These are phyloP conservation scores for Ballota nigra DNA, from an alignment of 257 asterid species.

Conservation along the genomic window DNA sequence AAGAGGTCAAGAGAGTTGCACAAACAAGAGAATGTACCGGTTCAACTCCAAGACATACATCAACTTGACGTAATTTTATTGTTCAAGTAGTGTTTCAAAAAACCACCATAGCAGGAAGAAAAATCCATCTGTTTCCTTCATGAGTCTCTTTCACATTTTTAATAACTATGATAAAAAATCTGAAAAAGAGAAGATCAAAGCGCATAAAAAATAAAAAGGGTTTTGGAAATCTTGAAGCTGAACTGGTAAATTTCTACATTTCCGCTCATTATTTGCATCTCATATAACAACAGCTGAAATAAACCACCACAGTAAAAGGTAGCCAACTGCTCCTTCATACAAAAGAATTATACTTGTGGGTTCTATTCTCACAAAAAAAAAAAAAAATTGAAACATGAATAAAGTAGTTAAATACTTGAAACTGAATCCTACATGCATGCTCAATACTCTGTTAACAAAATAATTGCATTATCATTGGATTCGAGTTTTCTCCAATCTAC, in stretches of 20 bases:
- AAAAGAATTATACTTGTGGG: background rate
- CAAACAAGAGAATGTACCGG: too few relatives aligned
- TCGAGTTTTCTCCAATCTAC: constrained; percentile 16
- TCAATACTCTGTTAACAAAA: background rate
- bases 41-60: background rate
- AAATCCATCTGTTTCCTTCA: background rate
- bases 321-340: background rate
- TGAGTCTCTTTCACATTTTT: background rate
- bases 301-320: background rate
- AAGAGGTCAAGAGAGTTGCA: too few relatives aligned
- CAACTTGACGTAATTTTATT: too few relatives aligned
- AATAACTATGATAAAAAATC: too few relatives aligned
- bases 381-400: background rate
- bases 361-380: background rate
- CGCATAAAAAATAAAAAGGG: background rate
- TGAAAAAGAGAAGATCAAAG: background rate
- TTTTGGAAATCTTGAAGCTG: background rate
- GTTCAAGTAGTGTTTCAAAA: too few relatives aligned
- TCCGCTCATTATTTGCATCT: background rate
- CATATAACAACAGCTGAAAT: background rate
- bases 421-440: too few relatives aligned
- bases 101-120: too few relatives aligned
- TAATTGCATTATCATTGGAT: background rate
- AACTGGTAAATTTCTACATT: too few relatives aligned
- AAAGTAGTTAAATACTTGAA: background rate